phyloP scores from a whole-genome alignment of 768 basidiomycete species.

The Rhodotorula paludigena region DNA sequence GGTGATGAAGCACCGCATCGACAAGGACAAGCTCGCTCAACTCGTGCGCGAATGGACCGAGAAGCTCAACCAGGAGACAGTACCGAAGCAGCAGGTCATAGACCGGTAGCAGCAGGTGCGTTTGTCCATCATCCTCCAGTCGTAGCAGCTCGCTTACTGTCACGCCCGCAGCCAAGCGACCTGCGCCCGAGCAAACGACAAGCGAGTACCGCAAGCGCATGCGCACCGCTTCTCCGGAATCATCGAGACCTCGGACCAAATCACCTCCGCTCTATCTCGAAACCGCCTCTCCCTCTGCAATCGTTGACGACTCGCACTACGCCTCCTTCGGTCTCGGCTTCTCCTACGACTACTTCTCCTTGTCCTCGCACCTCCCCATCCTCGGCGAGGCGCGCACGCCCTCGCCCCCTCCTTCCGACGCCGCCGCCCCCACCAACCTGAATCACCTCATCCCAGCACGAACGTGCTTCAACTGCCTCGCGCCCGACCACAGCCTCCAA shows the following conservation, averaged over 20 bases:
- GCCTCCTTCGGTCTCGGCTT: constrained; percentile 30
- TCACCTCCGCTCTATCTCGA: constrained; percentile 15
- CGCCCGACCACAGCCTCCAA: not conserved
- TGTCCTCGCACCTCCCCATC: constrained; percentile 7
- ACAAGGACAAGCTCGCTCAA: constrained; percentile 22
- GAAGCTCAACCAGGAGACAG: not conserved
- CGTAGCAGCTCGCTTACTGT: not conserved
- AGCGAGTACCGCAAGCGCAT: no score
- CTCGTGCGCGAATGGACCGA: constrained; percentile 33
- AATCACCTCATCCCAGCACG: constrained; percentile 18
- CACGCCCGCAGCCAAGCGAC: no score
- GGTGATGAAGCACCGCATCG: constrained; percentile 37
- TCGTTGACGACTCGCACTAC: constrained; percentile 31
- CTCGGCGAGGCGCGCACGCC: constrained; percentile 14
- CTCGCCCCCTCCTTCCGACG: not conserved
- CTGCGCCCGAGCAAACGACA: no score
- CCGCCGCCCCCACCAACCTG: constrained; percentile 11
- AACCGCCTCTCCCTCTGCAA: constrained; percentile 18
- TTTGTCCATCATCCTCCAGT: not conserved
- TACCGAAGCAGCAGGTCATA: not conserved
- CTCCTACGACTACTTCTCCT: constrained; percentile 18
- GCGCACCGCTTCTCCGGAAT: no score
- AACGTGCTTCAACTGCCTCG: constrained; percentile 30
- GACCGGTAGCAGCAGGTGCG: not conserved
- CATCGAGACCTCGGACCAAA: not conserved